These are phyloP conservation scores for Tritrichomonas foetus DNA, from an alignment of 208 protist species.

Conservation along the genomic window DNA sequence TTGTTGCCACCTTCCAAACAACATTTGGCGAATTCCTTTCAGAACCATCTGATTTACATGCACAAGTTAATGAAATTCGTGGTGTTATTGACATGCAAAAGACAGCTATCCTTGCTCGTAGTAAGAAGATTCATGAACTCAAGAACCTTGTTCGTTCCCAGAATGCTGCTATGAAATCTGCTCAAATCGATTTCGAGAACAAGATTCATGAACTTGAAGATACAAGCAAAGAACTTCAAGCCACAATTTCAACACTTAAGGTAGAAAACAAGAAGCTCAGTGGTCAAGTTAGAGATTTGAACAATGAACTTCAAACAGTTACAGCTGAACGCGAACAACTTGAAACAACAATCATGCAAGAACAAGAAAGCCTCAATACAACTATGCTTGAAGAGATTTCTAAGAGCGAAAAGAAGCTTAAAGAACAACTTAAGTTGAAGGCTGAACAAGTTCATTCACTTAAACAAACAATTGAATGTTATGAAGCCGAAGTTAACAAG, in stretches of 20 bases:
- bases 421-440: not conserved
- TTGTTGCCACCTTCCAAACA: not conserved
- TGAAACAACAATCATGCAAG: not conserved
- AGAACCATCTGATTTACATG: not conserved
- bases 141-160: not conserved
- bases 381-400: too few relatives aligned
- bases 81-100: not conserved
- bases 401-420: too few relatives aligned
- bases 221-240: too few relatives aligned
- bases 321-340: not conserved
- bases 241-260: not conserved
- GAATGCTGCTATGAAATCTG: not conserved
- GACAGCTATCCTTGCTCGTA: not conserved
- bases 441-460: too few relatives aligned
- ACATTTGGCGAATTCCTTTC: not conserved
- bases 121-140: not conserved
- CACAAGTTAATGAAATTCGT: not conserved
- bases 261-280: not conserved
- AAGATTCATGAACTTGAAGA: not conserved
- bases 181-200: not conserved
- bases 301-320: not conserved
- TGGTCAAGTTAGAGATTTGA: not conserved
- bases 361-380: not conserved
- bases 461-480: too few relatives aligned
- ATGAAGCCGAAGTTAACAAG: not conserved